Percentiles rank a stretch among this genome's conserved stretches.
Conservation (phyloP, 2,329 filamentous ascomycete genomes). For the Helicocarpus griseus region DNA sequence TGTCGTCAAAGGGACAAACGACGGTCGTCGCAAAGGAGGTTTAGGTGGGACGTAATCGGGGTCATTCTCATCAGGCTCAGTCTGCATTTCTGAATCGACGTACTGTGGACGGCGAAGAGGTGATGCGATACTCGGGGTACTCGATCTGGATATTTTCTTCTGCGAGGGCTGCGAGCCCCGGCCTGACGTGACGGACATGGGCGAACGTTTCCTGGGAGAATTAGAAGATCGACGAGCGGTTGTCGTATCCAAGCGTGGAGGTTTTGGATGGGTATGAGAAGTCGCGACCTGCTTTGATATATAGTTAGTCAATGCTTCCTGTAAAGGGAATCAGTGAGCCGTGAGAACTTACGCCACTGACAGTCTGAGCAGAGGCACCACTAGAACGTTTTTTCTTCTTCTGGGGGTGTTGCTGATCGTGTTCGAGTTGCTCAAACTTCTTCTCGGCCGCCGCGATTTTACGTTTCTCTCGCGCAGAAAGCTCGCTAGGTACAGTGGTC, state of each 20-base stretch:
- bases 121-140: slow-evolving; percentile 19
- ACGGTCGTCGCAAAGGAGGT: slow-evolving; percentile 17
- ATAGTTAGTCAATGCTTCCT: neutral
- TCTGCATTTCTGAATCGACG: slow-evolving; percentile 34
- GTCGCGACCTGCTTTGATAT: neutral
- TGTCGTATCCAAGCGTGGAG: slow-evolving; percentile 19
- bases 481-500: slow-evolving; percentile 35
- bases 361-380: slow-evolving; percentile 44
- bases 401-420: slow-evolving; percentile 44
- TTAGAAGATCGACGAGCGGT: slow-evolving; percentile 24
- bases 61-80: slow-evolving; percentile 33
- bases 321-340: neutral
- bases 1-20: slow-evolving; percentile 32
- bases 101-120: slow-evolving; percentile 25
- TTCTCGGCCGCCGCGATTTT: slow-evolving; percentile 55
- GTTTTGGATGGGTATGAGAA: slow-evolving; percentile 1
- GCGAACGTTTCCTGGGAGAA: slow-evolving; percentile 23
- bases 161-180: slow-evolving; percentile 18
- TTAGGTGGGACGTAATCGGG: slow-evolving; percentile 13
- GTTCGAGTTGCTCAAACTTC: slow-evolving; percentile 52
- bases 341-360: slow-evolving; percentile 24
- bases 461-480: slow-evolving; percentile 53
- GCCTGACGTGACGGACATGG: slow-evolving; percentile 14
- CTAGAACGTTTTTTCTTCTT: slow-evolving; percentile 50
- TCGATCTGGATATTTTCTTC: slow-evolving; percentile 23